Conservation (phyloP, 306 rosid genomes). For the Begonia loranthoides region DNA sequence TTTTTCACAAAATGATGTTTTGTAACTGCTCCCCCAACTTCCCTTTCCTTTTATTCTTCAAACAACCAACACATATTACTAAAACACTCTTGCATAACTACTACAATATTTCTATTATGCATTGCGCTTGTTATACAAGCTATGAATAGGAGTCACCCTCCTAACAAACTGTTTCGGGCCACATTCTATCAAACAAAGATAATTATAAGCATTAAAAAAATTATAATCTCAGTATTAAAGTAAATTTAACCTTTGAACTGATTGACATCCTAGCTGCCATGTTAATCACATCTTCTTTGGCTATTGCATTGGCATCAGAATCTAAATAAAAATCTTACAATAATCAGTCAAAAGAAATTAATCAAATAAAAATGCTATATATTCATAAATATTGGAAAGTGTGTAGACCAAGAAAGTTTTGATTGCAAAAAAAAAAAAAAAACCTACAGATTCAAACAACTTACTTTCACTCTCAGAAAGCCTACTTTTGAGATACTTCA, state of each 20-base stretch:
- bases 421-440: background rate
- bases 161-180: too few relatives aligned
- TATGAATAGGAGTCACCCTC: too few relatives aligned
- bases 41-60: too few relatives aligned
- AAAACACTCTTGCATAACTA: too few relatives aligned
- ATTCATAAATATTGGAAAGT: background rate
- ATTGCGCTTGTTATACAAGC: too few relatives aligned
- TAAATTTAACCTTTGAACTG: conserved; percentile 53
- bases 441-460: background rate
- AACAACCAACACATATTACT: too few relatives aligned
- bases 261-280: conserved; percentile 77
- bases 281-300: conserved; percentile 51
- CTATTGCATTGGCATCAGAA: conserved; percentile 34
- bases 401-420: background rate
- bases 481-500: conserved; percentile 70
- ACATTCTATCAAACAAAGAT: too few relatives aligned
- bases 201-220: too few relatives aligned
- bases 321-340: conserved; percentile 29
- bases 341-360: conserved; percentile 3
- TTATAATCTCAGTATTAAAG: too few relatives aligned
- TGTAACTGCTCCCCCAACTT: too few relatives aligned
- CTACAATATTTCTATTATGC: too few relatives aligned
- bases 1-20: too few relatives aligned
- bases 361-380: background rate
- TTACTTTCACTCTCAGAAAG: conserved; percentile 76